Base-by-base conservation (phyloP, 345 rosid species). In the Salix koriyanagi region DNA sequence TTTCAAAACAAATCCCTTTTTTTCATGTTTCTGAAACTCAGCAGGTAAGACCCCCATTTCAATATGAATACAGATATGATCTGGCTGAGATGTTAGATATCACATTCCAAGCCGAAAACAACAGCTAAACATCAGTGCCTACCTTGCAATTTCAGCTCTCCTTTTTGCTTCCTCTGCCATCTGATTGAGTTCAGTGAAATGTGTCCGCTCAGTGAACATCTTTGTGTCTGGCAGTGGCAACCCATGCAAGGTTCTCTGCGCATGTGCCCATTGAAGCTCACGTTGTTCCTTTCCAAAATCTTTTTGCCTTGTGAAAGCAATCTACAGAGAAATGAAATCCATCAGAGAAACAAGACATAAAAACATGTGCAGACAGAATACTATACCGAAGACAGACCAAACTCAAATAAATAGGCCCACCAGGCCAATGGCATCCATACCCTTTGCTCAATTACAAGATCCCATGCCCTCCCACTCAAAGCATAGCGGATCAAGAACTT, bases 181-280 rank as follows among this genome's bases (percentile, higher is more conserved):
- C 56, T 96, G 92, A 74, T 92, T 92, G 65, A 96, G 99, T 80
- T 96, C 99, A 0, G 86, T 89, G 85, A 88, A 87, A 89, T 90
- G 95, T 70, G 92, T 76, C 68, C 94, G 83, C 73, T 92, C 99
- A 0, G 94, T 86, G 81, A 95, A 95, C 99, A 93, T 91, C 81
- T 91, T 96, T 73, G 95, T 86, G 85, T 96, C 97, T 4, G 99
- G 97, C 77, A 94, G 88, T 77, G 92, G 96, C 86, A 96, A 79
- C 30, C 99, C 99, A 79, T 93, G 99, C 79, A 96, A 79, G 12
- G 99, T 94, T 85, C 99, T 92, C 76, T 96, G 99, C 1, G 98
- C 99, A 68, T 96, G 98, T 11, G 99, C 99, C 99, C 98, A 96
- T 58, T 96, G 95, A 68, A 96, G 98, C 88, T 96, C 98, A 6